A percentile compares a stretch with the other conserved stretches of the same genome.
These are phyloP conservation scores for Buxus sempervirens DNA, from an alignment of 164 flowering plant species.

Conservation along the genomic window DNA sequence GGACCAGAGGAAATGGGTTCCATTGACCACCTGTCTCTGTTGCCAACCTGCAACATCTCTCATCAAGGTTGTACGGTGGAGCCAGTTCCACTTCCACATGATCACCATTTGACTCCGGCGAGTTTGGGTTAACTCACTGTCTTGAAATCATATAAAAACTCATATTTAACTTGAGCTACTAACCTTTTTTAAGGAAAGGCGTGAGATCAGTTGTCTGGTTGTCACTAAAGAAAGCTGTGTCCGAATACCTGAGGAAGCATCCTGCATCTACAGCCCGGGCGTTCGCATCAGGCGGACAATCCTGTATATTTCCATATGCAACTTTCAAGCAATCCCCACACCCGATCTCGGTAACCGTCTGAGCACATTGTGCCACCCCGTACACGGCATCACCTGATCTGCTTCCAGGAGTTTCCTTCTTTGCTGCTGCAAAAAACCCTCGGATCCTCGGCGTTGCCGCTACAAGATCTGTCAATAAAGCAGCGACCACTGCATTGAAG, in stretches of 20 bases:
- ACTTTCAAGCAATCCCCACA: slow-evolving; percentile 47
- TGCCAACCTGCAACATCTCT: too few species aligned
- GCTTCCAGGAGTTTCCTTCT: slow-evolving; percentile 12
- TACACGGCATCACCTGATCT: slow-evolving; percentile 27
- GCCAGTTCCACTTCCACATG: too few species aligned
- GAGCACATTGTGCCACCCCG: slow-evolving; percentile 55
- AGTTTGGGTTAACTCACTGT: too few species aligned
- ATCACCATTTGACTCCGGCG: too few species aligned
- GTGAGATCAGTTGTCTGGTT: slow-evolving; percentile 37
- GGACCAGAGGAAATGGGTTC: too few species aligned
- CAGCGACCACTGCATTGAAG: slow-evolving; percentile 12
- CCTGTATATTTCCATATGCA: slow-evolving; percentile 30
- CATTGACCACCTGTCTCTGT: too few species aligned
- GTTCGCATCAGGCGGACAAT: slow-evolving; percentile 34
- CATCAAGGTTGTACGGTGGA: too few species aligned
- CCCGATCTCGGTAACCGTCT: slow-evolving; percentile 30
- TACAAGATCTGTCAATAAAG: slow-evolving; percentile 26
- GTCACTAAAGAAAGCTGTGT: slow-evolving; percentile 33
- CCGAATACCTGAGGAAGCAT: slow-evolving; percentile 61
- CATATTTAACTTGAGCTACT: too few species aligned
- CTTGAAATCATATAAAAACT: too few species aligned
- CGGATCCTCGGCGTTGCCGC: slow-evolving; percentile 34
- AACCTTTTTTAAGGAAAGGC: slow-evolving; percentile 32
- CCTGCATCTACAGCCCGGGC: slow-evolving; percentile 56
- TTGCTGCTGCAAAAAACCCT: slow-evolving; percentile 40